A percentile compares a stretch with the other conserved stretches of the same genome.
These are phyloP conservation scores for Gnetum montanum DNA, from an alignment of 75 land plant genomes.

Conservation along the genomic window DNA sequence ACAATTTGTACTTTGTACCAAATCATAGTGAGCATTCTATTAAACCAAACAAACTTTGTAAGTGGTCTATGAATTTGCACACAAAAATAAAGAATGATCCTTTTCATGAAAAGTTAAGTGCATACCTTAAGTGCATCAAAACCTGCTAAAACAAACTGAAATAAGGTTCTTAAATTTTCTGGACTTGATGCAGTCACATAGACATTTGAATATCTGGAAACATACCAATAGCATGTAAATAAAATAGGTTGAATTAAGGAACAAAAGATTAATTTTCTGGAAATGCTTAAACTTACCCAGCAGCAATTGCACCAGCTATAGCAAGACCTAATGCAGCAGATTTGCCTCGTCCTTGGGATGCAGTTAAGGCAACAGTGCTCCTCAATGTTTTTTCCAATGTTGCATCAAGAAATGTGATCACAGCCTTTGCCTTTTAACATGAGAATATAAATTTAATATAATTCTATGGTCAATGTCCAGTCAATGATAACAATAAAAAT, in stretches of 20 bases:
- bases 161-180: slow-evolving; percentile 91
- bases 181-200: slow-evolving; percentile 95
- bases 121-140: slow-evolving; percentile 81
- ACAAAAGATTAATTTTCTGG: too few relatives aligned
- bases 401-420: slow-evolving; percentile 82
- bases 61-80: background rate
- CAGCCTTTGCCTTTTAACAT: slow-evolving; percentile 65
- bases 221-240: background rate
- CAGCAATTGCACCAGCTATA: slow-evolving; percentile 90
- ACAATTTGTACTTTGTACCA: slow-evolving; percentile 68
- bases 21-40: slow-evolving; percentile 85
- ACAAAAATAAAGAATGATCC: background rate
- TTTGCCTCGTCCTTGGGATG: slow-evolving; percentile 95
- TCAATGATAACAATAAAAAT: too few relatives aligned
- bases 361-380: slow-evolving; percentile 82
- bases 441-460: slow-evolving; percentile 1
- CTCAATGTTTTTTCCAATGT: slow-evolving; percentile 83
- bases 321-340: slow-evolving; percentile 96
- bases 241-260: too few relatives aligned
- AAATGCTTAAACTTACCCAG: slow-evolving; percentile 37
- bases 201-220: slow-evolving; percentile 80
- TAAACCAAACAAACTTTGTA: too few relatives aligned
- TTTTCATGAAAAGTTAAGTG: background rate
- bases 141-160: slow-evolving; percentile 85
- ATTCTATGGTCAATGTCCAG: too few relatives aligned